Conservation (phyloP, 2,329 filamentous ascomycete species). For the Didymella sp. region DNA sequence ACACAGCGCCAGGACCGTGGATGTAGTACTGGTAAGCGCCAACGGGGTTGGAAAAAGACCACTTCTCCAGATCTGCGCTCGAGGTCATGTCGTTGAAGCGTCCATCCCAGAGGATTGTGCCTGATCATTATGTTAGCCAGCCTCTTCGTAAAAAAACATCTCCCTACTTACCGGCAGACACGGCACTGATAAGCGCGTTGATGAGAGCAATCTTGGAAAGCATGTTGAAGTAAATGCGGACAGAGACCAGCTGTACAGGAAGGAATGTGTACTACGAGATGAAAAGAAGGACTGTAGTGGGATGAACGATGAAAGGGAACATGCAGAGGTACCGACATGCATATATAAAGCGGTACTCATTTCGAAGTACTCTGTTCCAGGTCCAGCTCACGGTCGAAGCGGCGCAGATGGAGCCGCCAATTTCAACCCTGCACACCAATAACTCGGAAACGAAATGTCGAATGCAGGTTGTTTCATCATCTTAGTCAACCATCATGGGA, state of each 20-base stretch:
- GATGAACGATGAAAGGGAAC: conserved; percentile 7
- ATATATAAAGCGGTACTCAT: conserved; percentile 16
- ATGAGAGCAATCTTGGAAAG: conserved; percentile 42
- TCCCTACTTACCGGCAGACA: conserved; percentile 37
- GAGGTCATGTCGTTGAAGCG: conserved; percentile 67
- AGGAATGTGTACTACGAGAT: conserved; percentile 23
- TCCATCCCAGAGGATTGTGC: conserved; percentile 68
- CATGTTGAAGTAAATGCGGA: conserved; percentile 35
- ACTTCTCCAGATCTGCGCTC: conserved; percentile 63
- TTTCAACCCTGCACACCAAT: conserved; percentile 26
- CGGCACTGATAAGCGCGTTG: conserved; percentile 43
- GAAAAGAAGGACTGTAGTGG: conserved; percentile 34
- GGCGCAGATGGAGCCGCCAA: conserved; percentile 20
- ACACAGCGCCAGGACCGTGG: conserved; percentile 66
- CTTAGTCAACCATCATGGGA: conserved; percentile 22
- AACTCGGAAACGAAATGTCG: conserved; percentile 26
- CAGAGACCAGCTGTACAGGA: conserved; percentile 34
- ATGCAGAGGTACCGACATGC: conserved; percentile 3
- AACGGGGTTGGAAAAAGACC: conserved; percentile 71
- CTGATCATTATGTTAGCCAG: conserved; percentile 27
- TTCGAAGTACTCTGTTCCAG: conserved; percentile 17
- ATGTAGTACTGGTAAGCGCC: conserved; percentile 80
- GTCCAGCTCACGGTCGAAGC: conserved; percentile 18
- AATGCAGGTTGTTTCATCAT: conserved; percentile 22
- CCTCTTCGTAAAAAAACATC: accelerated